Evolutionary conservation across 805 yeast genomes (phyloP).

Genomic region (Hanseniaspora thailandica): DNA sequence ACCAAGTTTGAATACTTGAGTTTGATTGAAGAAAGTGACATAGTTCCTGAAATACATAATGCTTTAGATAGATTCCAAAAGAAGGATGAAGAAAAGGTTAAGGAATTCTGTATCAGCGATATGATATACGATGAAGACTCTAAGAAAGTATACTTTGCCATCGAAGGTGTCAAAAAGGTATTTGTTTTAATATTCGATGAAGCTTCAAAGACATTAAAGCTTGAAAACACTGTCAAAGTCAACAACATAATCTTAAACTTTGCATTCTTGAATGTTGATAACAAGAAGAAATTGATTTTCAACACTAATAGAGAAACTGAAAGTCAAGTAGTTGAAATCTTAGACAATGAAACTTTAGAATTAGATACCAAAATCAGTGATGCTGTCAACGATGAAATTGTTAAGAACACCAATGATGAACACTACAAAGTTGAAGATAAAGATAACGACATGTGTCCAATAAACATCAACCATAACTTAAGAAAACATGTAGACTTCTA

Average conservation of each 20-base stretch:
- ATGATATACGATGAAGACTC: conserved; percentile 29
- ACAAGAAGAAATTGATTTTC: conserved; percentile 27
- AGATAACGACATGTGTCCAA: conserved; percentile 34
- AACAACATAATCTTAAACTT: conserved; percentile 27
- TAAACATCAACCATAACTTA: conserved; percentile 39
- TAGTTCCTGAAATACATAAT: conserved; percentile 37
- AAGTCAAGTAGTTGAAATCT: conserved; percentile 22
- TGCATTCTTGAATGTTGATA: conserved; percentile 18
- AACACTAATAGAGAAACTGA: conserved; percentile 25
- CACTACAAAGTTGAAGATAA: conserved; percentile 29
- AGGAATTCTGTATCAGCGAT: conserved; percentile 43
- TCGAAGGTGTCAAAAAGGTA: conserved; percentile 42
- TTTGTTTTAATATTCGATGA: conserved; percentile 25
- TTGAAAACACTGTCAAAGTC: conserved; percentile 27
- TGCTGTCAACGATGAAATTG: conserved; percentile 17
- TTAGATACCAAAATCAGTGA: conserved; percentile 7
- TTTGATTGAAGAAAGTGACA: conserved; percentile 35
- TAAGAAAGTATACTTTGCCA: conserved; percentile 34
- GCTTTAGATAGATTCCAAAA: conserved; percentile 57
- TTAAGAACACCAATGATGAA: conserved; percentile 24
- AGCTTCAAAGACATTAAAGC: conserved; percentile 19
- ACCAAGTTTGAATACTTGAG: conserved; percentile 40
- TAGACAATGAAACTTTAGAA: conserved; percentile 18
- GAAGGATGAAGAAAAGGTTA: conserved; percentile 33
- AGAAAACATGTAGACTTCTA: conserved; percentile 50